phyloP scores from a whole-genome alignment of 148 eudicot species.

The Camellia granthamiana region DNA sequence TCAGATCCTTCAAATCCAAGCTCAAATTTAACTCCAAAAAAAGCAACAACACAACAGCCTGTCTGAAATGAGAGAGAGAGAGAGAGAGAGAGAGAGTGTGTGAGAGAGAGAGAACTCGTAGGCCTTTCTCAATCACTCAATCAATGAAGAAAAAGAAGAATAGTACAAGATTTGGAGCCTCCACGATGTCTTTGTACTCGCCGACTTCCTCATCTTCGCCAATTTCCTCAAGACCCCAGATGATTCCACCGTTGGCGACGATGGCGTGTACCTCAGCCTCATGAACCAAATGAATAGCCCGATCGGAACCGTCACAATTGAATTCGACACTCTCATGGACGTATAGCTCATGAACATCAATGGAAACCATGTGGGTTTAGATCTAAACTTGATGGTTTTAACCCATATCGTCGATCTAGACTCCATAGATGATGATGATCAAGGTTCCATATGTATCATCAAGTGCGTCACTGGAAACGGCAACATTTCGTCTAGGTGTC shows the following conservation, averaged over 20 bases:
- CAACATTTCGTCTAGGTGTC: too few species aligned
- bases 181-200: conserved; percentile 14
- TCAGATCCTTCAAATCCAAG: too few species aligned
- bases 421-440: conserved; percentile 38
- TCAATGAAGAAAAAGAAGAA: too few species aligned
- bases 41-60: too few species aligned
- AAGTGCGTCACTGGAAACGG: too few species aligned
- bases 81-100: too few species aligned
- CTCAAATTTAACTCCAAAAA: too few species aligned
- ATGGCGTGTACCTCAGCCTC: conserved; percentile 55
- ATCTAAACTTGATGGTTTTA: conserved; percentile 61
- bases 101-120: too few species aligned
- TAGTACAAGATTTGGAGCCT: too few species aligned
- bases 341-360: conserved; percentile 66
- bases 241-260: conserved; percentile 38
- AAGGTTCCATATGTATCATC: too few species aligned
- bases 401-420: conserved; percentile 50
- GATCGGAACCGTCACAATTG: conserved; percentile 56
- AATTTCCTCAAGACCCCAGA: conserved; percentile 27
- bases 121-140: too few species aligned
- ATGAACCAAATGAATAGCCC: conserved; percentile 21
- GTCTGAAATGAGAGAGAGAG: too few species aligned
- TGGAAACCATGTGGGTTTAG: conserved; percentile 81
- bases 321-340: conserved; percentile 87
- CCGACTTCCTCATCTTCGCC: conserved; percentile 41